Evolutionary conservation across 2,329 filamentous ascomycete genomes (phyloP), one percentile per base, ranked within the genome.

Genomic region (Pyrenochaeta sp.): DNA sequence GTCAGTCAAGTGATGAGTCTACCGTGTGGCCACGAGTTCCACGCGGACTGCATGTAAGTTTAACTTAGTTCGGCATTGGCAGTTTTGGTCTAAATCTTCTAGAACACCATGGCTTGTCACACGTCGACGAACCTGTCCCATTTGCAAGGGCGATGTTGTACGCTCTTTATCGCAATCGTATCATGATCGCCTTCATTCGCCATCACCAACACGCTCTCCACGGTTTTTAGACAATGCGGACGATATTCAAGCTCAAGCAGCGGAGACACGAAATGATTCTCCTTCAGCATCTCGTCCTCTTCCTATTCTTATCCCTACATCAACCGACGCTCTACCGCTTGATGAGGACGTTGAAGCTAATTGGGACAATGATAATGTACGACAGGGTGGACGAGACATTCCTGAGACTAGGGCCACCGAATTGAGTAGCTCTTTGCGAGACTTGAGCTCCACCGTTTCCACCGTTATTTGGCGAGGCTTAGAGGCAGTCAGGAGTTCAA

Each of bases 101-200:
- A 96, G 91, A 67, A 97, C 94, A 4, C 94, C 94, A 2, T 99
- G 94, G 94, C 78, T 99, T 38, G 96, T 93, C 0, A 97, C 92
- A 11, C 86, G 93, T 35, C 88, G 94, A 53, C 87, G 94, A 52
- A 99, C 94, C n/a, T 99, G 94, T 63, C 94, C 94, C 1, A 97
- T 99, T 48, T 99, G 94, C 77, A 99, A 99, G 76, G 91, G 92
- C 35, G 94, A 99, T 67, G 94, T 99, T 23, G 93, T 99, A 11
- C 72, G 79, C 10, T 67, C 67, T 4, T 38, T 71, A 6, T 66
- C 64, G 9, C 66, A 67, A 35, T 63, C 66, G n/a, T 65, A 64
- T 44, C 60, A 63, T 28, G 61, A 67, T 37, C 61, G 53, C 11
- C n/a, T 53, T 7, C 58, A 41, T 21, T 58, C 61, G 7, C 39